phyloP scores from a whole-genome alignment of 2,329 filamentous ascomycete genomes.

The Colletotrichum noveboracense region DNA sequence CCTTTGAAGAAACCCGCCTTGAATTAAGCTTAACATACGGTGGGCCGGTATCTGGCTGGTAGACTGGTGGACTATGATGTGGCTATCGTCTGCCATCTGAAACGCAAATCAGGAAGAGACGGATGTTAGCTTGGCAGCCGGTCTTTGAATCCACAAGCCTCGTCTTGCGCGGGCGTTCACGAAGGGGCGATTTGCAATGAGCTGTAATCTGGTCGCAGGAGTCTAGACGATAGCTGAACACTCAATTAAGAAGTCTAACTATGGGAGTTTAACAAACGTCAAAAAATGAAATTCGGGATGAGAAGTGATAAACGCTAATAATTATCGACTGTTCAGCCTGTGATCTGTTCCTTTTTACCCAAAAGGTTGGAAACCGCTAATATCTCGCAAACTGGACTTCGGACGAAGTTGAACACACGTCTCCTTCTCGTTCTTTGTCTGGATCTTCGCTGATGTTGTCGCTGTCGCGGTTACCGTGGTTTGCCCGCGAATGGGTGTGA shows the following conservation, averaged over 20 bases:
- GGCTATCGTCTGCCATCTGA: background rate
- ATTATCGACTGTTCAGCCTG: background rate
- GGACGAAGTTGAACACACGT: background rate
- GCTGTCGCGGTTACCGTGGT: background rate
- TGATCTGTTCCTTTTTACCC: background rate
- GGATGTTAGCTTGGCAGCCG: background rate
- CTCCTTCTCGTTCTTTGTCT: background rate
- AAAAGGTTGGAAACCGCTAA: background rate
- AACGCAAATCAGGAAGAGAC: background rate
- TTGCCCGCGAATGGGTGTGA: background rate
- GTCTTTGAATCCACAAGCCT: background rate
- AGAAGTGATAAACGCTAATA: background rate
- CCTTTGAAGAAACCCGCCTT: background rate
- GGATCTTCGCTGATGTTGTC: background rate
- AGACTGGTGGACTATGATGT: background rate
- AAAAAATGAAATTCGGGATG: accelerated
- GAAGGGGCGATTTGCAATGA: background rate
- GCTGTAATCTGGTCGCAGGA: background rate
- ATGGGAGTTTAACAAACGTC: background rate
- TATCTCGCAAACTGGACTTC: constrained; percentile 8
- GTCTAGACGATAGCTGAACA: background rate
- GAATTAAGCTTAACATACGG: background rate
- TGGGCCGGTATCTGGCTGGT: background rate
- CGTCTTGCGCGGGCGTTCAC: accelerated
- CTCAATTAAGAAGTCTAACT: background rate